Conservation (phyloP, 805 yeast species). For the Babjeviella inositovora region DNA sequence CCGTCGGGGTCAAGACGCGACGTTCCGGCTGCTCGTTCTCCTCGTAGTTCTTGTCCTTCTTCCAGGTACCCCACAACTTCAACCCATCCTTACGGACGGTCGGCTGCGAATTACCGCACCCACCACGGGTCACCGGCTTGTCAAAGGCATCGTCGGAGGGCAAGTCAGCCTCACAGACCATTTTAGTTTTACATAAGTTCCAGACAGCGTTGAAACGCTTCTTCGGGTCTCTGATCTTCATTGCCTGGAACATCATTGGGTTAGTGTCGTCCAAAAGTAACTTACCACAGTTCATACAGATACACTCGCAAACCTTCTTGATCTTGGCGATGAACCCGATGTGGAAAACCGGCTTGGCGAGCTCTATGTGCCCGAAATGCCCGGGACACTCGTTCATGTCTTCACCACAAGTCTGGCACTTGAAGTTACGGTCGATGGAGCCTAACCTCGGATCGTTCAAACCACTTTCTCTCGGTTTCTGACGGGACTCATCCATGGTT, state of each 20-base stretch:
- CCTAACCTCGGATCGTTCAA: slow-evolving; percentile 95
- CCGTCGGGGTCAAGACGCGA: slow-evolving; percentile 75
- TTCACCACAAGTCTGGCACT: slow-evolving; percentile 98
- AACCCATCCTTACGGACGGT: slow-evolving; percentile 91
- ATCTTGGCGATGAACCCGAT: slow-evolving; percentile 90
- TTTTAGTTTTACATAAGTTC: slow-evolving; percentile 80
- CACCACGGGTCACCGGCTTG: slow-evolving; percentile 59
- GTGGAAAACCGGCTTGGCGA: slow-evolving; percentile 97
- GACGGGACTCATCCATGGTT: slow-evolving; percentile 97
- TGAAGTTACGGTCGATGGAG: slow-evolving; percentile 90
- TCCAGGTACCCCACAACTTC: slow-evolving; percentile 98
- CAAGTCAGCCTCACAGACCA: slow-evolving; percentile 85
- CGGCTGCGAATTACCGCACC: slow-evolving; percentile 97
- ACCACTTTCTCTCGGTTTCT: slow-evolving; percentile 93
- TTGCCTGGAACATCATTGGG: slow-evolving; percentile 73
- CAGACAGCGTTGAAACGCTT: slow-evolving; percentile 95
- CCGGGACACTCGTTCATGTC: slow-evolving; percentile 99
- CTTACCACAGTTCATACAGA: slow-evolving; percentile 98
- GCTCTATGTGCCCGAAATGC: slow-evolving; percentile 96
- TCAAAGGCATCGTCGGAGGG: slow-evolving; percentile 46
- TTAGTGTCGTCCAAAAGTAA: slow-evolving; percentile 67
- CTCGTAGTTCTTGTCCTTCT: slow-evolving; percentile 67
- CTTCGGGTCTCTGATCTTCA: slow-evolving; percentile 83
- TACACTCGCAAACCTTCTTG: slow-evolving; percentile 89
- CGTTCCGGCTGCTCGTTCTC: slow-evolving; percentile 87